Evolutionary conservation across 176 grass and related monocot genomes (phyloP).

Genomic region (Oryza brachyantha): DNA sequence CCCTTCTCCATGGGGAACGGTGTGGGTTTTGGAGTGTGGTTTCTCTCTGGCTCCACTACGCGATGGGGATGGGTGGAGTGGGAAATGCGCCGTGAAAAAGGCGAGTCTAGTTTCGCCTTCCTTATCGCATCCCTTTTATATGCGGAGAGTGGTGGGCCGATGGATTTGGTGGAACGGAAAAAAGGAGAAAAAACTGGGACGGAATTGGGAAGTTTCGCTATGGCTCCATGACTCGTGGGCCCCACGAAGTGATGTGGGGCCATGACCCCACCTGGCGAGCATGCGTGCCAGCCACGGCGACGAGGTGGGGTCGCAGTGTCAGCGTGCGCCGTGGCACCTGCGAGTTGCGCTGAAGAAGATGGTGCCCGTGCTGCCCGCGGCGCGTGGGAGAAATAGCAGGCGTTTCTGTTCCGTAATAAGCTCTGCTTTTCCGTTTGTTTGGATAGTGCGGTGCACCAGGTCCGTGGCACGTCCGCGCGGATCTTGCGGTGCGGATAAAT

Average conservation of each 20-base stretch:
- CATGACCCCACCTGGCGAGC: not conserved
- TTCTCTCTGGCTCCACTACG: not conserved
- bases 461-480: too few species aligned
- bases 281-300: conserved; percentile 1
- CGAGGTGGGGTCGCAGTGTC: not conserved
- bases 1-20: conserved; percentile 46
- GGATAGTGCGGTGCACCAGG: too few species aligned
- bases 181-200: conserved; percentile 26
- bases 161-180: not conserved
- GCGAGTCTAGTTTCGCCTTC: conserved; percentile 13
- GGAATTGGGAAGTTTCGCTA: not conserved
- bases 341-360: conserved; percentile 20
- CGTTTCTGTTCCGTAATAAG: too few species aligned
- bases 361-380: conserved; percentile 13
- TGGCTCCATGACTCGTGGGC: conserved; percentile 6
- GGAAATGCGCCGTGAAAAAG: not conserved
- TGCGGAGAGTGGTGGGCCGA: not conserved
- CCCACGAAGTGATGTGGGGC: rapidly evolving
- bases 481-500: too few species aligned
- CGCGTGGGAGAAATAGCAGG: too few species aligned
- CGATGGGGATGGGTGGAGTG: not conserved
- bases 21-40: conserved; percentile 37
- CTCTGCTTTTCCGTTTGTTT: too few species aligned
- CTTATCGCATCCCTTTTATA: not conserved
- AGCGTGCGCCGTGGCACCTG: not conserved